These are phyloP conservation scores for Stellera chamaejasme DNA, from an alignment of 345 rosid genomes.

Conservation along the genomic window DNA sequence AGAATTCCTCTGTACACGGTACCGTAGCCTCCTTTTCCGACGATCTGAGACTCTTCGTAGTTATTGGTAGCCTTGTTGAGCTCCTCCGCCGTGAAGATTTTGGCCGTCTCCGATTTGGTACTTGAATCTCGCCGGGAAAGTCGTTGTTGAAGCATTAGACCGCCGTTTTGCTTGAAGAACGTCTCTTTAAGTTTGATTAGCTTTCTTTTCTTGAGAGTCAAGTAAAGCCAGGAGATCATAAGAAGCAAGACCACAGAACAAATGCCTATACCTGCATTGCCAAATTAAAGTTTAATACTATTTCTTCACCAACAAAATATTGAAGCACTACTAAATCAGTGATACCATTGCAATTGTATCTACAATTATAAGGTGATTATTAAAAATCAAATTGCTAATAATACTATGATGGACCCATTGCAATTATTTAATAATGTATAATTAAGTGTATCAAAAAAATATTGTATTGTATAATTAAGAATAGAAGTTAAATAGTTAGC, in stretches of 20 bases:
- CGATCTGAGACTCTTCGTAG: constrained; percentile 21
- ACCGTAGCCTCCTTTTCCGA: constrained; percentile 38
- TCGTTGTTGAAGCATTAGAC: constrained; percentile 27
- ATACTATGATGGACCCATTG: too few relatives aligned
- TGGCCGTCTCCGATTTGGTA: constrained; percentile 9
- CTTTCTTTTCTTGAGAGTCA: constrained; percentile 9
- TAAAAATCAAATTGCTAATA: too few relatives aligned
- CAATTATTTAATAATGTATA: too few relatives aligned
- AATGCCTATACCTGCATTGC: constrained; percentile 7
- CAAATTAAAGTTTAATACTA: too few relatives aligned
- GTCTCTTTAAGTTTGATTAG: constrained; percentile 11
- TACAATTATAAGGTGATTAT: too few relatives aligned
- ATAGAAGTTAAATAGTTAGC: too few relatives aligned
- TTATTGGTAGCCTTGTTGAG: constrained; percentile 31
- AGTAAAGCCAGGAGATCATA: constrained; percentile 2
- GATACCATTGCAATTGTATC: too few relatives aligned
- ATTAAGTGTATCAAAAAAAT: too few relatives aligned
- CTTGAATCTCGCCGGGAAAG: constrained; percentile 3
- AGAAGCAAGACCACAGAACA: constrained; percentile 5
- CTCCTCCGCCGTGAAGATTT: constrained; percentile 26
- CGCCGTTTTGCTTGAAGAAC: constrained; percentile 26
- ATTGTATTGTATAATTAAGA: too few relatives aligned
- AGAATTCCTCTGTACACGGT: constrained; percentile 39
- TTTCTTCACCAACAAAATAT: too few relatives aligned
- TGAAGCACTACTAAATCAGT: too few relatives aligned